phyloP scores from a whole-genome alignment of 2,329 filamentous ascomycete genomes.

The Ramularia endophylla region DNA sequence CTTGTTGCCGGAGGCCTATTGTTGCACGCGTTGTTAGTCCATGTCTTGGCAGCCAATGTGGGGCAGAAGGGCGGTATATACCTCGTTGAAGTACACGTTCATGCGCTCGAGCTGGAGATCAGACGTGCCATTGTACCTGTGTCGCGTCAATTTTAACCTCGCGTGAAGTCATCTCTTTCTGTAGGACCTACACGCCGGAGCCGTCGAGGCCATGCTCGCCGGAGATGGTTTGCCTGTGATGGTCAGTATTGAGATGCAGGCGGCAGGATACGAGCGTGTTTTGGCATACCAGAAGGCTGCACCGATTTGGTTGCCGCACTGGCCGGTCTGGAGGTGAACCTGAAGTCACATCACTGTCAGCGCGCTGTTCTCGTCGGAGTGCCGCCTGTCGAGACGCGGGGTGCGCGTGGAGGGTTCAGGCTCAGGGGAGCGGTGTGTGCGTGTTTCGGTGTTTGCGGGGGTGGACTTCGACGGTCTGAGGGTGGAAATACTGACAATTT shows the following conservation, averaged over 20 bases:
- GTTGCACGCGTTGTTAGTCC: constrained; percentile 27
- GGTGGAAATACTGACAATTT: constrained; percentile 53
- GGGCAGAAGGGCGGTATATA: constrained; percentile 34
- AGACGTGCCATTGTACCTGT: constrained; percentile 92
- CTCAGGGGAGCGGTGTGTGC: constrained; percentile 16
- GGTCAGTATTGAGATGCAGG: too few relatives aligned
- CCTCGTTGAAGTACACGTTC: constrained; percentile 99
- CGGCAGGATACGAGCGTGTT: too few relatives aligned
- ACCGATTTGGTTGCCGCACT: constrained; percentile 99
- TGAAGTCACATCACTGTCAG: constrained; percentile 54
- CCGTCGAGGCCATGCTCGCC: constrained; percentile 89
- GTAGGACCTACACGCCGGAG: constrained; percentile 75
- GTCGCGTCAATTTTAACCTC: constrained; percentile 22
- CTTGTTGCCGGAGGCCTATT: constrained; percentile 90
- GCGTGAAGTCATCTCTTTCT: neutral
- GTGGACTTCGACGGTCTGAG: neutral
- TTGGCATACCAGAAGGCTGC: constrained; percentile 71
- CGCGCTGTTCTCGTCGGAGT: constrained; percentile 44
- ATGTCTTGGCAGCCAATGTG: constrained; percentile 9
- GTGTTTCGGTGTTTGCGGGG: neutral
- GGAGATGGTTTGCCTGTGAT: constrained; percentile 51
- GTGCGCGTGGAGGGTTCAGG: constrained; percentile 36
- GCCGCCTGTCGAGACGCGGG: constrained; percentile 36
- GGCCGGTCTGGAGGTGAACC: constrained; percentile 99
- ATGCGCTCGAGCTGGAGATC: constrained; percentile 99